Conservation (phyloP, 805 yeast species). For the Middelhovenomyces tepae region DNA sequence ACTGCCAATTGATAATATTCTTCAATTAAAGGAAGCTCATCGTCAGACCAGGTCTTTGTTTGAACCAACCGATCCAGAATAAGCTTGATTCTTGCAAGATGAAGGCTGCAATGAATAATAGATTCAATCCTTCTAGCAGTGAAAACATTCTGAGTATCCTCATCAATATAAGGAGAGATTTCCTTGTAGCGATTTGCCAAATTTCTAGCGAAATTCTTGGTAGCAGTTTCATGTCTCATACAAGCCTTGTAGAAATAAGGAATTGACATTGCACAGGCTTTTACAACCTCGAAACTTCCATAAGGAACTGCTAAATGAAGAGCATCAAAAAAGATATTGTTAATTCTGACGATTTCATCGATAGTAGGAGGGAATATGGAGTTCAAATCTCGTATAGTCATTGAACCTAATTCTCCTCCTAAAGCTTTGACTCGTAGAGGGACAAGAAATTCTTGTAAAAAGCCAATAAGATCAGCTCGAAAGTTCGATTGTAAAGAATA, state of each 20-base stretch:
- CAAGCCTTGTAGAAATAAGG: constrained; percentile 91
- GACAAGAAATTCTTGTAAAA: constrained; percentile 68
- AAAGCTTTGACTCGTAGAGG: constrained; percentile 68
- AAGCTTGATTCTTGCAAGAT: constrained; percentile 60
- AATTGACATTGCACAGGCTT: constrained; percentile 71
- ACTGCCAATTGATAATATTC: constrained; percentile 45
- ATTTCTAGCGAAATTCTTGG: constrained; percentile 49
- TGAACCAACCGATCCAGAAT: constrained; percentile 52
- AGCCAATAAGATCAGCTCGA: constrained; percentile 61
- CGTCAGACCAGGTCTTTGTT: constrained; percentile 33
- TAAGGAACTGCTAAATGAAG: constrained; percentile 54
- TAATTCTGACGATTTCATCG: constrained; percentile 85
- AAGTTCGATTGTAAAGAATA: constrained; percentile 63
- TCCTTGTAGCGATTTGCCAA: constrained; percentile 21
- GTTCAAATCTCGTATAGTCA: constrained; percentile 61
- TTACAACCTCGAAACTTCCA: constrained; percentile 70
- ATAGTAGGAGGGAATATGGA: constrained; percentile 88
- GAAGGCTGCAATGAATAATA: constrained; percentile 60
- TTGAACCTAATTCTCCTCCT: constrained; percentile 39
- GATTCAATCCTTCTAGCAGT: constrained; percentile 41
- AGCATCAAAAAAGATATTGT: constrained; percentile 74
- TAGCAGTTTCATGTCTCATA: constrained; percentile 89
- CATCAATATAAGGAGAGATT: constrained; percentile 26
- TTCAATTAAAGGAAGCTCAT: constrained; percentile 25
- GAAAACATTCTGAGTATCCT: background rate